These are phyloP conservation scores for Pichia kudriavzevii DNA, from an alignment of 1,139 yeast genomes.

Conservation along the genomic window DNA sequence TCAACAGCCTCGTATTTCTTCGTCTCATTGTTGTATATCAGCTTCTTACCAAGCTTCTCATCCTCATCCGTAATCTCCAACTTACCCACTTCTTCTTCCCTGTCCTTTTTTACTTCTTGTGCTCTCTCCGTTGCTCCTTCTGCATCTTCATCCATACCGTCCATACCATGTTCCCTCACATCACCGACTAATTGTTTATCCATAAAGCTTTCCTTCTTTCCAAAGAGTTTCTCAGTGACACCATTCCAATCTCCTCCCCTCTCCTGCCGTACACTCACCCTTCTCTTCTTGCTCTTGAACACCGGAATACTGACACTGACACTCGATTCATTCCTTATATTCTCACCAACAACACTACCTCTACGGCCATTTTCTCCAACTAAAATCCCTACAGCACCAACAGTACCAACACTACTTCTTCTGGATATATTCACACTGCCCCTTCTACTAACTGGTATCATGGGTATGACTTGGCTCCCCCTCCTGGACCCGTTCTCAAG, in stretches of 20 bases:
- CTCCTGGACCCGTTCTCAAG: background rate
- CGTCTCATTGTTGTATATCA: constrained; percentile 4
- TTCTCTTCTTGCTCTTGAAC: background rate
- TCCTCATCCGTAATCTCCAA: constrained; percentile 7
- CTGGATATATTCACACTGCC: constrained; percentile 5
- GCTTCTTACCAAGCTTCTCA: constrained; percentile 3
- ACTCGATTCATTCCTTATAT: background rate
- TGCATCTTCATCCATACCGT: background rate
- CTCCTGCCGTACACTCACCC: constrained; percentile 1
- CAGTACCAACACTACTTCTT: constrained; percentile 5
- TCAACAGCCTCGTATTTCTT: constrained; percentile 5
- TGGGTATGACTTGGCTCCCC: constrained; percentile 1
- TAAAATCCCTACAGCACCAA: background rate
- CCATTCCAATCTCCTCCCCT: constrained; percentile 1
- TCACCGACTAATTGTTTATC: background rate
- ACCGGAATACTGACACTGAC: constrained; percentile 1
- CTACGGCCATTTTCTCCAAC: background rate
- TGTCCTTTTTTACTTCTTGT: background rate
- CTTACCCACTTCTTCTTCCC: background rate
- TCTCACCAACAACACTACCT: constrained; percentile 10
- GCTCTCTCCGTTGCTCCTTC: background rate
- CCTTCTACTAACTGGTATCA: constrained; percentile 4
- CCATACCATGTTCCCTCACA: background rate
- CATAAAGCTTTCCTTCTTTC: background rate
- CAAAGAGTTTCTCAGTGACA: background rate